These are phyloP conservation scores for Peniophora sp. DNA, from an alignment of 1,284 basidiomycete species.

Conservation along the genomic window DNA sequence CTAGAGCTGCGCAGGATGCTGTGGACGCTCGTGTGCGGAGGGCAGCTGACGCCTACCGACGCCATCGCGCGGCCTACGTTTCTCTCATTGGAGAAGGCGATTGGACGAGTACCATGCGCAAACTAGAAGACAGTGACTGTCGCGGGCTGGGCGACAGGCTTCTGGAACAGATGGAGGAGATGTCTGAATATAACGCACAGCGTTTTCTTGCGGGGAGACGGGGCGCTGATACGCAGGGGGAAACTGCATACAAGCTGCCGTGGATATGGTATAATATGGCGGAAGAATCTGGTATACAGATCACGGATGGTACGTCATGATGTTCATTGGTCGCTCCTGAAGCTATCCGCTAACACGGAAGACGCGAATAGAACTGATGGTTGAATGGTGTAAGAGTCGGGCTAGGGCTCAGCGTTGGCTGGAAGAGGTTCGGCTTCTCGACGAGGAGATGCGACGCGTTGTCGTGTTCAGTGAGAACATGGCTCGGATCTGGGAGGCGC, in stretches of 20 bases:
- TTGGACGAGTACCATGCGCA: slow-evolving; percentile 7
- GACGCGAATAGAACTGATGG: too few relatives aligned
- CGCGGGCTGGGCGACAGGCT: slow-evolving; percentile 11
- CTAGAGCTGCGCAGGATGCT: slow-evolving; percentile 7
- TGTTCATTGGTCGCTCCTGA: too few relatives aligned
- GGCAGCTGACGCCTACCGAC: slow-evolving; percentile 5
- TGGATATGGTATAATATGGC: background rate
- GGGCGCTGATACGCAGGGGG: background rate
- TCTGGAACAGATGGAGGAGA: background rate
- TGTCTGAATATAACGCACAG: background rate
- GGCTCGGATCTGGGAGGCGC: too few relatives aligned
- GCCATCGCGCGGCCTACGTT: slow-evolving; percentile 3
- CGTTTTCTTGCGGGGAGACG: background rate
- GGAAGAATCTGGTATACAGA: too few relatives aligned
- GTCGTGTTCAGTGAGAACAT: too few relatives aligned
- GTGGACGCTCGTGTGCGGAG: slow-evolving; percentile 9
- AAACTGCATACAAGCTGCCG: background rate
- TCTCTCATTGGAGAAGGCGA: slow-evolving; percentile 9
- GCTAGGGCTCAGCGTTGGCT: too few relatives aligned
- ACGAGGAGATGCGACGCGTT: too few relatives aligned
- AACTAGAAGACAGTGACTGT: slow-evolving; percentile 10
- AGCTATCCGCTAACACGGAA: too few relatives aligned
- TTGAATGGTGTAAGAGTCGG: too few relatives aligned
- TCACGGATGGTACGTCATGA: too few relatives aligned
- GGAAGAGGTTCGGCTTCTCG: too few relatives aligned